phyloP scores from a whole-genome alignment of 768 basidiomycete genomes.

The Suillus lakei region DNA sequence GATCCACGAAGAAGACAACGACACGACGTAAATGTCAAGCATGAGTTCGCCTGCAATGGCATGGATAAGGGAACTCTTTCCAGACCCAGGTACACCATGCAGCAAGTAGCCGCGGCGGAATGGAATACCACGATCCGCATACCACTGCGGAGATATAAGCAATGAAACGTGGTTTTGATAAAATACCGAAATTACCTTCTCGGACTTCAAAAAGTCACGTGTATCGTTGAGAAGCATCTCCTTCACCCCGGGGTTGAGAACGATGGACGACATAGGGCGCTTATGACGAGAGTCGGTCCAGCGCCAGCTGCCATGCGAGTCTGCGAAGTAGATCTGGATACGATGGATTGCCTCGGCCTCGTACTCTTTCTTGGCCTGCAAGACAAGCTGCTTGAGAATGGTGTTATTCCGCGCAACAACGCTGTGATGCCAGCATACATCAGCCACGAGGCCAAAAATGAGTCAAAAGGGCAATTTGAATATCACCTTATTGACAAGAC shows the following conservation, averaged over 20 bases:
- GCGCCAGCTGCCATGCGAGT: constrained; percentile 86
- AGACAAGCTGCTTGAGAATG: constrained; percentile 86
- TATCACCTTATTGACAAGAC: constrained; percentile 74
- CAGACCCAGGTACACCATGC: constrained; percentile 84
- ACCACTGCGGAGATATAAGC: constrained; percentile 60
- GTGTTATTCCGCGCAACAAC: constrained; percentile 85
- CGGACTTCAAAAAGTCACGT: constrained; percentile 81
- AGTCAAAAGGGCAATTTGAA: constrained; percentile 19
- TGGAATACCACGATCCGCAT: constrained; percentile 91
- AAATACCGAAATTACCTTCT: constrained; percentile 58
- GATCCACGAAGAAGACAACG: constrained; percentile 85
- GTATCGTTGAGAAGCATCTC: constrained; percentile 87
- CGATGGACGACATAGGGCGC: constrained; percentile 86
- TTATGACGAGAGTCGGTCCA: constrained; percentile 89
- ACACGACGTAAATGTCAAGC: constrained; percentile 92
- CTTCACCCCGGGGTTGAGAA: constrained; percentile 86
- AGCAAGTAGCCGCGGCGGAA: constrained; percentile 89
- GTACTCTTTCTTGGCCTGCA: constrained; percentile 89
- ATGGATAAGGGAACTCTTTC: constrained; percentile 87
- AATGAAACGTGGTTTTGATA: constrained; percentile 10
- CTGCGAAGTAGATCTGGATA: constrained; percentile 90
- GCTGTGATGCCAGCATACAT: constrained; percentile 40
- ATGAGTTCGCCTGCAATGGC: constrained; percentile 87
- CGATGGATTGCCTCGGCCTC: constrained; percentile 86
- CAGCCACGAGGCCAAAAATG: constrained; percentile 7